Base-by-base conservation (phyloP, 495 filamentous ascomycete species). In the Talaromyces adpressus region DNA sequence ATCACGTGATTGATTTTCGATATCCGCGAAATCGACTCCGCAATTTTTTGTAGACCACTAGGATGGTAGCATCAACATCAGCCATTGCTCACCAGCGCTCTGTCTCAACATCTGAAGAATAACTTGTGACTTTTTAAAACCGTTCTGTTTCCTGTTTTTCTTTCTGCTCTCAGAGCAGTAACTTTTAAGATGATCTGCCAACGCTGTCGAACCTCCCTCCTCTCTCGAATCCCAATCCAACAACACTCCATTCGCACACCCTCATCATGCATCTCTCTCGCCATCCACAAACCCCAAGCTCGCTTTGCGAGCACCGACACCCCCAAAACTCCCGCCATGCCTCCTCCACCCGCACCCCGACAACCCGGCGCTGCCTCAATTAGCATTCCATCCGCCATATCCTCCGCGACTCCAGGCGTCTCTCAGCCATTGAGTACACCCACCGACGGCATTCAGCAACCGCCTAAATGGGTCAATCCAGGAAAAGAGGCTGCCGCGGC, bases 281-380 rank as follows among this genome's bases (percentile, higher is more conserved):
- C 70, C 61, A 61, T 70, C 61, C 69, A 62, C 49, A 73, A 71
- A 67, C 72, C 41, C 68, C 81, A 73, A 64, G 70, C 70, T 62
- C 74, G 73, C 62, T 72, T 47, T 57, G 76, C 74, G 70, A 82
- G 73, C 64, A 75, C 73, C 57, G 72, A 49, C 65, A 81, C 61
- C 62, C 79, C 68, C 69, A 73, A 71, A 73, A 80, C 68, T 72
- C 83, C 57, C 74, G 81, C 67, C 73, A 75, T 67, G 66, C 78
- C 73, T 71, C 84, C 64, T 74, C 85, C 75, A 71, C 81, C 69
- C 68, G 80, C 71, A 71, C 80, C 73, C 75, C 81, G 68, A 73
- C 86, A 68, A 67, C 83, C 69, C 68, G 76, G 9, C 77, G 79
- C 8, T 64, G 77, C 2, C 70, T 77, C 2, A 45, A 71, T 65